Evolutionary conservation across 768 basidiomycete genomes (phyloP).

Genomic region (Mycena olivaceomarginata): DNA sequence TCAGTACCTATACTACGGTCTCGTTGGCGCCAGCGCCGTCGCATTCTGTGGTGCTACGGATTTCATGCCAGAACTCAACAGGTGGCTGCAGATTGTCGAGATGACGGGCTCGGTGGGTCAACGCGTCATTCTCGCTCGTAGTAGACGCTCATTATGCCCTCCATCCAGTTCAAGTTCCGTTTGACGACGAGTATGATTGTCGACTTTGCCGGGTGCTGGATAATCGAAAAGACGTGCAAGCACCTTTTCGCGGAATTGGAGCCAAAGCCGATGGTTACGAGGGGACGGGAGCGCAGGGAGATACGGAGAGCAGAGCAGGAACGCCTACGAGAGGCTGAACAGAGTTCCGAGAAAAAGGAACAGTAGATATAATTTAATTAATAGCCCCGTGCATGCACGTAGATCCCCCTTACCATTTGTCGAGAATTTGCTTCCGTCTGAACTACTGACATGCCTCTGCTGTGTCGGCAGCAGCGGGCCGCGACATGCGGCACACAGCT

Average conservation of each 20-base stretch:
- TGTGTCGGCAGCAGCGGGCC: no score
- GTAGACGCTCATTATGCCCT: constrained; percentile 6
- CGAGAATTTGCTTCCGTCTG: no score
- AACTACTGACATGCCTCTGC: no score
- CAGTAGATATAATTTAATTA: constrained; percentile 44
- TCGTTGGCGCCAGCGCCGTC: constrained; percentile 91
- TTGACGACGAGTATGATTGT: constrained; percentile 88
- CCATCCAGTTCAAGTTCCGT: constrained; percentile 84
- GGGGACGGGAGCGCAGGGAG: constrained; percentile 89
- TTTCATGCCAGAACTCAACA: constrained; percentile 95
- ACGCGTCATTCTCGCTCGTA: constrained; percentile 3
- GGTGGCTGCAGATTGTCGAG: constrained; percentile 97
- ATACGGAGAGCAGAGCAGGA: constrained; percentile 68
- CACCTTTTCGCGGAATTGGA: constrained; percentile 91
- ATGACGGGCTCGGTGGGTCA: constrained; percentile 84
- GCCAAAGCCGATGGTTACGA: constrained; percentile 89
- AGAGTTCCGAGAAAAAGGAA: constrained; percentile 39
- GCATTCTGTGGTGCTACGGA: constrained; percentile 97
- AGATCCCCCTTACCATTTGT: no score
- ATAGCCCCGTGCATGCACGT: constrained; percentile 1
- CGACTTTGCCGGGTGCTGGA: constrained; percentile 93
- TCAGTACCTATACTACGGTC: constrained; percentile 93
- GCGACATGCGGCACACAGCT: not conserved
- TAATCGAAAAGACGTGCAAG: constrained; percentile 90
- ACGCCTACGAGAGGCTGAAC: constrained; percentile 40